Evolutionary conservation across 2,329 filamentous ascomycete genomes (phyloP), one percentile per base, ranked within the genome.

Genomic region (Colletotrichum chrysophilum): DNA sequence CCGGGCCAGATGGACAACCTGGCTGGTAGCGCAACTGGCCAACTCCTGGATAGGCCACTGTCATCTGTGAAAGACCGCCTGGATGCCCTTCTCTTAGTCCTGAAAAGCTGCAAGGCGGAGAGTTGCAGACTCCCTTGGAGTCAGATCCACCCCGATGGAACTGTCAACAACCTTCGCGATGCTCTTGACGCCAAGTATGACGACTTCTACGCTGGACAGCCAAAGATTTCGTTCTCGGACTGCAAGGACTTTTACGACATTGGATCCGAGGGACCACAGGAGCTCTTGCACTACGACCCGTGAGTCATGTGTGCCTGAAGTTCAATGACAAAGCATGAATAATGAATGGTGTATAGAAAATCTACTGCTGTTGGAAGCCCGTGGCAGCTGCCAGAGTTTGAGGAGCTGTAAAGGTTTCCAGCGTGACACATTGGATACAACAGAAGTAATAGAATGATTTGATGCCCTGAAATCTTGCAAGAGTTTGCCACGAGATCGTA

Each of bases 231-330:
- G 5, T 93, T 89, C 77, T 84, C 84, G 2, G 86, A 86, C 14
- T 93, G 92, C 79, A 88, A 89, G 78, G 71, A 85, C 26, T 92
- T 91, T 3, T 91, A 93, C 77, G 84, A 93, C 36, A 55, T 89
- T 1, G 86, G 86, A 36, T 87, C 88, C 4, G 91, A 93, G 80
- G 91, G 91, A 0, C 88, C 89, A 4, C 87, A 89, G 75, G 62
- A 75, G 7, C 56, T 75, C 32, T 36, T 73, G n/a, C 38, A 65
- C 28, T 65, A 73, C 43, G 43, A 73, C 56, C 70, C 64, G 70
- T 75, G 64, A 75, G 73, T 68, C 5, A 16, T 13, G 28, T 48
- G 9, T 32, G 18, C 16, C 13, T 38, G 14, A 13, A 30, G 36
- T 36, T 8, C 38, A 18, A 9, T 21, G 26, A 55, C 8, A 32